These are phyloP conservation scores for Phytophthora pistaciae DNA, from an alignment of 352 stramenopile genomes.

Conservation along the genomic window DNA sequence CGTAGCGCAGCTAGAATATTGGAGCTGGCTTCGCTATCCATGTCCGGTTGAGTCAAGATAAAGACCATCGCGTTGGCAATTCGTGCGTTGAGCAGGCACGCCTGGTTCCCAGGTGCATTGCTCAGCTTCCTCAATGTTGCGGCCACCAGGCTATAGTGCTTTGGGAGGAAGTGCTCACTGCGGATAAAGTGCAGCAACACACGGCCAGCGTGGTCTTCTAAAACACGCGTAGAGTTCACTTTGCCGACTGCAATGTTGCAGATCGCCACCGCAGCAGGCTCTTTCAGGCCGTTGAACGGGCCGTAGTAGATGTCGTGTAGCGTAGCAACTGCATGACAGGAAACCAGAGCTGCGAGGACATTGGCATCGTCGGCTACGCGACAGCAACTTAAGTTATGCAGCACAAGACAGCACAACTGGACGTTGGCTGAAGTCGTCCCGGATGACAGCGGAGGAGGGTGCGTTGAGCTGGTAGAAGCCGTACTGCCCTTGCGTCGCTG, in stretches of 20 bases:
- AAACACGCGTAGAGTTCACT: slow-evolving; percentile 71
- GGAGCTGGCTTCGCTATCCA: slow-evolving; percentile 37
- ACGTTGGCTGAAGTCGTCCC: slow-evolving; percentile 30
- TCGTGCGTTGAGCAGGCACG: slow-evolving; percentile 47
- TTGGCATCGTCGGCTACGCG: slow-evolving; percentile 19
- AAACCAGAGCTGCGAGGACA: slow-evolving; percentile 63
- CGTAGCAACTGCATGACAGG: slow-evolving; percentile 47
- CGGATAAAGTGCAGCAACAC: slow-evolving; percentile 70
- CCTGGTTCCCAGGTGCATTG: slow-evolving; percentile 75
- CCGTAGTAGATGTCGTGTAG: slow-evolving; percentile 66
- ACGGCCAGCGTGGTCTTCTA: slow-evolving; percentile 58
- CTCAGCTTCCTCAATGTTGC: slow-evolving; percentile 66
- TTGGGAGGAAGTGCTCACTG: slow-evolving; percentile 43
- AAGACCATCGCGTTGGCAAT: slow-evolving; percentile 57
- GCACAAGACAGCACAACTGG: slow-evolving; percentile 69
- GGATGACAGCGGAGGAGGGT: neutral
- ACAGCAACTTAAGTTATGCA: slow-evolving; percentile 81
- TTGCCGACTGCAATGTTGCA: slow-evolving; percentile 73
- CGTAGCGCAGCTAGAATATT: slow-evolving; percentile 65
- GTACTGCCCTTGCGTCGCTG: slow-evolving; percentile 18
- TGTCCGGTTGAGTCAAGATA: slow-evolving; percentile 45
- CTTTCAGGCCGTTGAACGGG: slow-evolving; percentile 54
- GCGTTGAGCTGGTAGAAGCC: slow-evolving; percentile 1
- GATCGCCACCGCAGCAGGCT: slow-evolving; percentile 61
- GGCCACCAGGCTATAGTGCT: slow-evolving; percentile 55